Evolutionary conservation across 805 yeast genomes (phyloP), one percentile per base, ranked within the genome.

Genomic region (Brettanomyces anomalus): DNA sequence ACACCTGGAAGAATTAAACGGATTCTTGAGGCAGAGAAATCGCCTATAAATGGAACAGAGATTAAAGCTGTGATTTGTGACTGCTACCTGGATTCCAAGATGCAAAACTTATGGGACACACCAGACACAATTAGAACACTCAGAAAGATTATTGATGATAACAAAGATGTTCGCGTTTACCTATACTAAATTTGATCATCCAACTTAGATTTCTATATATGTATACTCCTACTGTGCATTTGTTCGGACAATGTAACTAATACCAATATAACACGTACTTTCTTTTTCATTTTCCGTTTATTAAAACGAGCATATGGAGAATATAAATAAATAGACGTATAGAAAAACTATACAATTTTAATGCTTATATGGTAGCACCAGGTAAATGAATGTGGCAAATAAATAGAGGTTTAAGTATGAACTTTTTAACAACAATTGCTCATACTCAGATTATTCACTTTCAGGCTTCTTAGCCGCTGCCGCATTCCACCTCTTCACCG

Each of bases 1-100:
- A 82, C 90, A 0, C 79, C 87, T 0, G 80, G 81, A 2, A 66
- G 89, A 42, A 56, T 78, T 15, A 50, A 55, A 10, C 76, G 72
- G 50, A 68, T 80, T 5, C 53, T 76, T 32, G 57, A 66, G 19
- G 64, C 67, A 18, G 73, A 67, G 39, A 70, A 68, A 13, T 51
- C 67, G 16, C 66, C 68, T 6, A 54, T 76, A 42, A 53, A 53
- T 5, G 56, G 58, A 16, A 58, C 62, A 1, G 73, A 76, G 36
- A 66, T 83, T 39, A 71, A 70, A 36, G 70, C 74, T 10, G 63
- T 83, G 10, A 68, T 82, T 11, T 64, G 80, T 26, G 90, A 82
- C 54, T 64, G 81, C 5, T 76, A 72, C 52, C 63, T 83, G 50
- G 86, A 82, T 53, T 56, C 68, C 16, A 83, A 82, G 58, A 64